A percentile compares a stretch with the other conserved stretches of the same genome.
phyloP scores from a whole-genome alignment of 2,329 filamentous ascomycete species.

The Sporothrix globosa region DNA sequence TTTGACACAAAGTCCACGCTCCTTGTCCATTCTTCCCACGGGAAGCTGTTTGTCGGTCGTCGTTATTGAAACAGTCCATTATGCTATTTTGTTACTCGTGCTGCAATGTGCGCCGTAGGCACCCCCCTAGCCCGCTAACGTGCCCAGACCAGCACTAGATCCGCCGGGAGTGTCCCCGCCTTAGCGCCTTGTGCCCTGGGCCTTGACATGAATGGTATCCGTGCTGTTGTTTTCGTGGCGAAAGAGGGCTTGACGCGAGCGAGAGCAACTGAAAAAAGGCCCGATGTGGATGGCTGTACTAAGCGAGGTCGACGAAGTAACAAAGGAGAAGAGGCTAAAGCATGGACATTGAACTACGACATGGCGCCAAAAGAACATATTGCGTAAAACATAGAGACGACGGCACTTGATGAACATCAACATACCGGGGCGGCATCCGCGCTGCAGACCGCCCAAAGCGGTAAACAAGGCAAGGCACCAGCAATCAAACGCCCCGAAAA shows the following conservation, averaged over 20 bases:
- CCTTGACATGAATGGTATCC: background rate
- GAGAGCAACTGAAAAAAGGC: background rate
- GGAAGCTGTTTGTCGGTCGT: too few relatives aligned
- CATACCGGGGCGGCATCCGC: background rate
- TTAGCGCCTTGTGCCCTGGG: background rate
- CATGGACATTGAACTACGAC: background rate
- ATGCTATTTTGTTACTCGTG: background rate
- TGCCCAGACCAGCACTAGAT: conserved; percentile 4
- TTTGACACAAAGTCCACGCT: too few relatives aligned
- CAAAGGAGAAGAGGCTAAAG: too few relatives aligned
- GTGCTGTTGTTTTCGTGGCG: background rate
- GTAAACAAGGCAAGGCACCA: background rate
- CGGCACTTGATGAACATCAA: background rate
- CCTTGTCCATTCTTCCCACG: too few relatives aligned
- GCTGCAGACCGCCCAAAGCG: conserved; percentile 3
- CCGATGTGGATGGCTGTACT: background rate
- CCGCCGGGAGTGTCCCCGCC: conserved; percentile 1
- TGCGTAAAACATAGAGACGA: background rate
- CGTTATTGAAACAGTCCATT: background rate
- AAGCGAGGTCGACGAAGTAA: too few relatives aligned
- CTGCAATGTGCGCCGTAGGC: too few relatives aligned
- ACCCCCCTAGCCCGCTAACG: background rate
- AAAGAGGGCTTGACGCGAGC: background rate
- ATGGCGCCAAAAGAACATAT: too few relatives aligned
- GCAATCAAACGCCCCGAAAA: background rate